Conservation (phyloP, 2,329 filamentous ascomycete genomes). For the Fusarium mundagurra region DNA sequence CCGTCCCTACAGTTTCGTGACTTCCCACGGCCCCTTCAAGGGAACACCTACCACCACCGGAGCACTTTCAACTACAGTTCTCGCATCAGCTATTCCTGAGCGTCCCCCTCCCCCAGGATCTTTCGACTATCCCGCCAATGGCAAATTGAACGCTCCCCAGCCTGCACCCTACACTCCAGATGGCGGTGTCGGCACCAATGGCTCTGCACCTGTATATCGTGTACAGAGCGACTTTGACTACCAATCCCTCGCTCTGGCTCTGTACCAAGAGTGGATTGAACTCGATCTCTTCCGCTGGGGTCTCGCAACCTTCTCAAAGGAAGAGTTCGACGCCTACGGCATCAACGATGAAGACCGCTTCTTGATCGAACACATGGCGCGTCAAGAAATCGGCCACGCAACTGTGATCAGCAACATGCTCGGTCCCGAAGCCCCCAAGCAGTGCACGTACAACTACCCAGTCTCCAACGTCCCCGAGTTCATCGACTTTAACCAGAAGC, state of each 20-base stretch:
- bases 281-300: conserved; percentile 84
- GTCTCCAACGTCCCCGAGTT: conserved; percentile 79
- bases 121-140: conserved; percentile 77
- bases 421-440: conserved; percentile 72
- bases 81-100: conserved; percentile 67
- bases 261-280: conserved; percentile 89
- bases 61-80: conserved; percentile 67
- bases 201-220: conserved; percentile 78
- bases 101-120: conserved; percentile 68
- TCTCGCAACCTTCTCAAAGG: conserved; percentile 72
- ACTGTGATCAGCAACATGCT: conserved; percentile 83
- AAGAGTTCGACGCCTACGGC: conserved; percentile 75
- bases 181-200: conserved; percentile 81
- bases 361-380: conserved; percentile 78
- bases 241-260: conserved; percentile 76
- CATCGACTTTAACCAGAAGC: conserved; percentile 84
- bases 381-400: conserved; percentile 81
- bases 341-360: conserved; percentile 75
- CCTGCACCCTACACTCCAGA: conserved; percentile 78
- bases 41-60: conserved; percentile 75
- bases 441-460: conserved; percentile 86
- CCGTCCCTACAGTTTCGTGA: conserved; percentile 63
- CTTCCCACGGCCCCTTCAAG: conserved; percentile 74
- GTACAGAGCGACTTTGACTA: conserved; percentile 86
- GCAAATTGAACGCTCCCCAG: conserved; percentile 71